Base-by-base conservation (phyloP, 2,329 filamentous ascomycete species). In the Stagonosporopsis vannaccii region DNA sequence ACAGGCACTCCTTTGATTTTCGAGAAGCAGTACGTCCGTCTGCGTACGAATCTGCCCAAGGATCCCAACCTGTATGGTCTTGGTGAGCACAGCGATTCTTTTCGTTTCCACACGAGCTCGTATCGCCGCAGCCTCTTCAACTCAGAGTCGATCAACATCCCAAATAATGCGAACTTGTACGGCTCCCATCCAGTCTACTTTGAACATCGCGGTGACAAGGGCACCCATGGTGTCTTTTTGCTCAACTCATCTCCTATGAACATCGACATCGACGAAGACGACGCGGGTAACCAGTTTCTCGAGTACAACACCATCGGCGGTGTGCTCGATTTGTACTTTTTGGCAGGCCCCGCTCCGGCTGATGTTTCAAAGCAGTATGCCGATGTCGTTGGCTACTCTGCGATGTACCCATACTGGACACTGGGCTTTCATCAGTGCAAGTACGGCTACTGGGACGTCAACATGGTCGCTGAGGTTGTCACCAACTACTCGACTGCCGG, bases 281-380 rank as follows among this genome's bases (percentile, higher is more conserved):
- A 81, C 12, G 80, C 80, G 22, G 79, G 82, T 7, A 81, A 83
- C 6, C 87, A 93, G 70, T 91, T 88, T 55, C 82, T 95, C 5
- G 89, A 93, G 75, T 95, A 93, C 77, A 91, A 93, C 72, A 85
- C 86, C 1, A 81, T 94, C 0, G 90, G 91, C 6, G 91, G 91
- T 9, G 83, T 93, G 19, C 71, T 95, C 2, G 91, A 94, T 72
- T 70, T 84, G 25, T 84, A 83, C 71, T 83, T 84, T 69, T 58
- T 84, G 53, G 76, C 80, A 30, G 82, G 82, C 3, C 78, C 78
- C 3, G 64, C 75, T 15, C 81, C 82, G 4, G 72, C 74, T 9
- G 75, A 80, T 9, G 82, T 81, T 4, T 78, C 80, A 6, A 73
- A 76, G 62, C 81, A 83, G 61, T 84, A 83, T 55, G 77, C 80